phyloP scores from a whole-genome alignment of 2,329 filamentous ascomycete genomes.

The Colletotrichum magnum region DNA sequence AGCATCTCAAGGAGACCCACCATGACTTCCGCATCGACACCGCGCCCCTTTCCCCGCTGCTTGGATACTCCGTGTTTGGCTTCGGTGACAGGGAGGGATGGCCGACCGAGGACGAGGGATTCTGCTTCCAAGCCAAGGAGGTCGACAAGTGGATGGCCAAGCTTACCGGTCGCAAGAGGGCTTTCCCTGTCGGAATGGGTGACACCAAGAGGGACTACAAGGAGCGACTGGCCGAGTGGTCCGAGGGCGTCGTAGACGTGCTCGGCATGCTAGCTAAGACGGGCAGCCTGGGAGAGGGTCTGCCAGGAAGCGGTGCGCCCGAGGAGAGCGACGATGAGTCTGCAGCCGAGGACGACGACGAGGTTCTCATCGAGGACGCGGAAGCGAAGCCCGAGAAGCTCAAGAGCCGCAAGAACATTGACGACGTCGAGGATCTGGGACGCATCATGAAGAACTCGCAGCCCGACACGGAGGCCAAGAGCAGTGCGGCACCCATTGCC shows the following conservation, averaged over 20 bases:
- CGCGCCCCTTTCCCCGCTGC: slow-evolving; percentile 79
- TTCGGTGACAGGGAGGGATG: slow-evolving; percentile 93
- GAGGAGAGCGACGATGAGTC: slow-evolving; percentile 88
- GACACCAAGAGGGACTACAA: slow-evolving; percentile 84
- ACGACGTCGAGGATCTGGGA: slow-evolving; percentile 89
- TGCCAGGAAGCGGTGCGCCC: slow-evolving; percentile 85
- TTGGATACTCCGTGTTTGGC: slow-evolving; percentile 94
- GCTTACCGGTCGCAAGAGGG: slow-evolving; percentile 86
- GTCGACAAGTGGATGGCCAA: slow-evolving; percentile 98
- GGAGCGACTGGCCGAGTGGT: slow-evolving; percentile 82
- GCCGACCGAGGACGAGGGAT: slow-evolving; percentile 91
- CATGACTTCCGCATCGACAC: slow-evolving; percentile 98
- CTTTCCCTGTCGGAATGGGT: slow-evolving; percentile 89
- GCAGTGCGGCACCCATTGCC: slow-evolving; percentile 67
- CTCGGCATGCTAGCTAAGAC: slow-evolving; percentile 74
- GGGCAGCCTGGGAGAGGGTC: slow-evolving; percentile 73
- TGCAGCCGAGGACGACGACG: slow-evolving; percentile 69
- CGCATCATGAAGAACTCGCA: slow-evolving; percentile 69
- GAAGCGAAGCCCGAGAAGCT: slow-evolving; percentile 60
- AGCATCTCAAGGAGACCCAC: slow-evolving; percentile 91
- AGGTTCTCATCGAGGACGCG: slow-evolving; percentile 64
- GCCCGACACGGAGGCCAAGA: slow-evolving; percentile 47
- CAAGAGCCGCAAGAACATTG: slow-evolving; percentile 62
- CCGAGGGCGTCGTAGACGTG: slow-evolving; percentile 78
- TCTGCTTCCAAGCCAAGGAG: slow-evolving; percentile 92